Evolutionary conservation across 192 early-diverging fungal genomes (phyloP), one percentile per base, ranked within the genome.

Genomic region (Podila horticola): DNA sequence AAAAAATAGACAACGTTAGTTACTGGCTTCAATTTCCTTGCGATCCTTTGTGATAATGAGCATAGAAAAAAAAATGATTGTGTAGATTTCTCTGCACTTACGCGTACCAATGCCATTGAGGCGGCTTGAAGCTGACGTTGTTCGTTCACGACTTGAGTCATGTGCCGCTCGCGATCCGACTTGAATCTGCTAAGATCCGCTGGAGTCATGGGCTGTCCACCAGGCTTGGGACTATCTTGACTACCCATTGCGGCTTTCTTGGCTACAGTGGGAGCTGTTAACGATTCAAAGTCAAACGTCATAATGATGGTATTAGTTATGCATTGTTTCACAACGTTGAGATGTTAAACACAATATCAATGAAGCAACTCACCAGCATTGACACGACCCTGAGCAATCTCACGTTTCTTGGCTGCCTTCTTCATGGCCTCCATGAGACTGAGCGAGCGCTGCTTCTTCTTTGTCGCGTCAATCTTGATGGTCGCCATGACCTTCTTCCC

Each of bases 371-470:
- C 63, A 72, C 74, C 73, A 48, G 75, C 72, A 17, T 82, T 77
- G 68, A 69, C 77, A 60, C 66, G 70, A 45, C 50, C 71, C 49
- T 60, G 59, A 13, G 79, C 73, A 45, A 84, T 77, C 55, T 90
- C 87, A 59, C 90, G 83, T 59, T 90, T 93, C 73, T 88, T 89
- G 66, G 84, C 74, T 4, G 88, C 77, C 50, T 85, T 88, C 66
- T 88, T 88, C 60, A 93, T 93, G 5, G 88, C 87, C 61, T 92
- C 92, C 34, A 90, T 82, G 17, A 91, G 76, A 31, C 74, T 87
- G 55, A 88, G 75, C 33, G 90, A 87, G 33, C 90, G 81, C 28
- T 88, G 86, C 51, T 67, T 82, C 66, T 84, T 82, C 64, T 75
- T 74, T 12, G 79, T 61, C 1, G 75, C 55, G 59, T 90, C 87